Percentiles rank a stretch among this genome's conserved stretches.
Evolutionary conservation across 345 rosid species (phyloP).

Genomic region (Eucalyptus cloeziana): DNA sequence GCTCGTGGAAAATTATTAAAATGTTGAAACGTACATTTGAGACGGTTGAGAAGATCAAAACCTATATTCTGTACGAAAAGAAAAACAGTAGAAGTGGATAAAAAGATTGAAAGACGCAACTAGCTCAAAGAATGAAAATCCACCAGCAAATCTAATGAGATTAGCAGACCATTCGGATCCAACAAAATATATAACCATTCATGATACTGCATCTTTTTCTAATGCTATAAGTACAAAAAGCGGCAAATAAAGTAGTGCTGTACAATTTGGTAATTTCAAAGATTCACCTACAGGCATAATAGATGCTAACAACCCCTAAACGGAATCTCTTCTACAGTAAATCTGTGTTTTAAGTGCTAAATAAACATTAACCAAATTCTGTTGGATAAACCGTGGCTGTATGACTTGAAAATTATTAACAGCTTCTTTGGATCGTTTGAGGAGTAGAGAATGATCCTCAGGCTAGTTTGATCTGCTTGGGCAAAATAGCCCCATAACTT

Average conservation of each 20-base stretch:
- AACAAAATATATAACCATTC: neutral
- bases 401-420: neutral
- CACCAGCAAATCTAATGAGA: neutral
- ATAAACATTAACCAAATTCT: neutral
- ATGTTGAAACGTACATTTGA: neutral
- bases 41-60: neutral
- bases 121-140: neutral
- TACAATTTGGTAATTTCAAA: neutral
- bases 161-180: neutral
- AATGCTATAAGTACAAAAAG: neutral
- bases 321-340: neutral
- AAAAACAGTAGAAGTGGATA: neutral
- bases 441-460: neutral
- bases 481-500: too few species aligned
- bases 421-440: neutral
- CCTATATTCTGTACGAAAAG: neutral
- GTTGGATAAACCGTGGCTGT: neutral
- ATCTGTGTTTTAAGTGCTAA: neutral
- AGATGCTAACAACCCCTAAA: neutral
- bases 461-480: neutral
- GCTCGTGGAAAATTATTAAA: neutral
- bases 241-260: neutral
- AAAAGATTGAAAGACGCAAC: neutral
- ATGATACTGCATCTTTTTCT: neutral
- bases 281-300: neutral